phyloP scores from a whole-genome alignment of 345 rosid species.

The Citropsis articulata region DNA sequence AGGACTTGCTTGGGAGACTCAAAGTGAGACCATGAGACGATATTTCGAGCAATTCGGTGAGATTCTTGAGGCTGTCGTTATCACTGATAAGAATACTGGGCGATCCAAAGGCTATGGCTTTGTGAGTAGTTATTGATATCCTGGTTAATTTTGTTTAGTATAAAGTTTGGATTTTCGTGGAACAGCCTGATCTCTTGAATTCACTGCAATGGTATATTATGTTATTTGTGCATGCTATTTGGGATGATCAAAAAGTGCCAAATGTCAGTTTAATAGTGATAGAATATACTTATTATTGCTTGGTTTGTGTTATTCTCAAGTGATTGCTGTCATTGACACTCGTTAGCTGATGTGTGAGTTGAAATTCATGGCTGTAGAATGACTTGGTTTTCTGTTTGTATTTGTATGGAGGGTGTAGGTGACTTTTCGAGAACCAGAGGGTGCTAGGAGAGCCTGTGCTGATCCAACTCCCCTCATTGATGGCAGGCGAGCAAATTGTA shows the following conservation, averaged over 20 bases:
- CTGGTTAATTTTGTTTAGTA: not conserved
- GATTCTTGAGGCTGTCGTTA: constrained; percentile 93
- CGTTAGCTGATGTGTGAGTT: not conserved
- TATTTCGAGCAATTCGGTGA: constrained; percentile 87
- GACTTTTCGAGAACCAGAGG: constrained; percentile 93
- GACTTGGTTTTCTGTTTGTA: constrained; percentile 36
- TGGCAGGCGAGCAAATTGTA: constrained; percentile 95
- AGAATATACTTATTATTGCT: not conserved
- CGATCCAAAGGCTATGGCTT: constrained; percentile 99
- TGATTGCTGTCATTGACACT: not conserved
- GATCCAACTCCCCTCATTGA: constrained; percentile 86
- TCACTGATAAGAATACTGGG: constrained; percentile 87
- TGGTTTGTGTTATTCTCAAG: not conserved
- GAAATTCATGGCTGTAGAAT: constrained; percentile 24
- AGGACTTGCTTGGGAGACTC: constrained; percentile 96
- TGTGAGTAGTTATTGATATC: constrained; percentile 53
- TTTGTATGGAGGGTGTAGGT: constrained; percentile 88
- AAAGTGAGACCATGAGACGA: constrained; percentile 76
- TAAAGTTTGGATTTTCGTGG: not conserved
- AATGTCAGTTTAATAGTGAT: not conserved
- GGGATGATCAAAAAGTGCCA: not conserved
- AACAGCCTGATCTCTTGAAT: not conserved
- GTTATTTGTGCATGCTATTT: not conserved
- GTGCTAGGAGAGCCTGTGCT: constrained; percentile 91
- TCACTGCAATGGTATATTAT: not conserved